Percentiles rank a stretch among this genome's conserved stretches.
Evolutionary conservation across 495 filamentous ascomycete genomes (phyloP).

Genomic region (Penicillium diatomitis): DNA sequence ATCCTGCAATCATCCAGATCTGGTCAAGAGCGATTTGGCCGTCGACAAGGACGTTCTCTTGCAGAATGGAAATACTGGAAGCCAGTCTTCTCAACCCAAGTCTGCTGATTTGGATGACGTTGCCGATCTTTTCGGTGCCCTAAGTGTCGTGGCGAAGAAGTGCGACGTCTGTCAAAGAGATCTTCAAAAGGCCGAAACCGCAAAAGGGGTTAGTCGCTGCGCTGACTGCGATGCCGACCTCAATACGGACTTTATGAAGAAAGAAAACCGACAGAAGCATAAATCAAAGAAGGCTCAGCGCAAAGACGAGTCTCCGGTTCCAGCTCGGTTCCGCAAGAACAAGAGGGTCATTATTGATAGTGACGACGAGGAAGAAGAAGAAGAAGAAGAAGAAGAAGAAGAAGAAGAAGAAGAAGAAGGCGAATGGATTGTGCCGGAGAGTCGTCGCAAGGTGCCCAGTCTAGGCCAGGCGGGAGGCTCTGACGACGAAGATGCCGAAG

Average conservation of each 20-base stretch:
- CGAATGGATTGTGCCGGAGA: constrained; percentile 65
- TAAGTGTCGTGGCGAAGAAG: constrained; percentile 71
- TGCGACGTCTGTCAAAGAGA: constrained; percentile 83
- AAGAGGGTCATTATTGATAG: constrained; percentile 50
- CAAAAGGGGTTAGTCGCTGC: constrained; percentile 56
- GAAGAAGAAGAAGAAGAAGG: constrained; percentile 58
- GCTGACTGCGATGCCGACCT: constrained; percentile 64
- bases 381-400: constrained; percentile 55
- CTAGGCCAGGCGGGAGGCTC: constrained; percentile 72
- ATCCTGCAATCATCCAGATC: constrained; percentile 85
- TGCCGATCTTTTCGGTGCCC: constrained; percentile 72
- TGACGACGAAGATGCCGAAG: constrained; percentile 80
- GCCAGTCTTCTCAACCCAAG: constrained; percentile 39
- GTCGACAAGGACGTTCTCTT: constrained; percentile 79
- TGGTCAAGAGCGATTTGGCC: constrained; percentile 73
- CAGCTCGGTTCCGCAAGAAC: constrained; percentile 39
- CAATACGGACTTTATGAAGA: constrained; percentile 27
- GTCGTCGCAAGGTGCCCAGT: constrained; percentile 43
- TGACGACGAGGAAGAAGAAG: constrained; percentile 61
- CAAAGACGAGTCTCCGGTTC: constrained; percentile 19
- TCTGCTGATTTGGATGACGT: constrained; percentile 67
- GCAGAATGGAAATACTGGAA: constrained; percentile 41
- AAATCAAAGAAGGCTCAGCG: constrained; percentile 32
- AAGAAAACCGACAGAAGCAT: constrained; percentile 37
- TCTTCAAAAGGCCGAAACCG: constrained; percentile 49